phyloP scores from a whole-genome alignment of 78 protist species.

The Planoprotostelium fungivorum region DNA sequence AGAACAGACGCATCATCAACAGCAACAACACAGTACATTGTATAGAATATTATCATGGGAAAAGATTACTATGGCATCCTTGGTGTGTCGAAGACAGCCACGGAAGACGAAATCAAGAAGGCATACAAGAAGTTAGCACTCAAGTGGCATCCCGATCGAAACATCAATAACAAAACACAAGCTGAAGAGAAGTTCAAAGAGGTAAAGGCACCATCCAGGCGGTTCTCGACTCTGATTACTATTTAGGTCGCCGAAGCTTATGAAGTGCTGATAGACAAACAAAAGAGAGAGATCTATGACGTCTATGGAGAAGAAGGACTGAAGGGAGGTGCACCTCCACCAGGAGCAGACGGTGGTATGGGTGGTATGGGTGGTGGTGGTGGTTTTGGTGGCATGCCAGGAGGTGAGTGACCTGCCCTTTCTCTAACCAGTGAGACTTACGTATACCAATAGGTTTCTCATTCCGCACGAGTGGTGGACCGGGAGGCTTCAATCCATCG shows the following conservation, averaged over 20 bases:
- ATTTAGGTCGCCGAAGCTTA: conserved; percentile 86
- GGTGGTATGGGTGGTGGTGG: conserved; percentile 18
- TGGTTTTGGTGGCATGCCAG: background rate
- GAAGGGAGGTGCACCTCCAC: conserved; percentile 70
- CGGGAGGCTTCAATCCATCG: conserved; percentile 32
- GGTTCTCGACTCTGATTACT: conserved; percentile 13
- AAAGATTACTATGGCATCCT: conserved; percentile 72
- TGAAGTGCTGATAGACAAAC: conserved; percentile 84
- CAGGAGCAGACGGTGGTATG: conserved; percentile 58
- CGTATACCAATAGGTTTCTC: background rate
- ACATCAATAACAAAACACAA: conserved; percentile 38
- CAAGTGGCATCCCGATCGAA: conserved; percentile 70
- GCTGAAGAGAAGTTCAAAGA: conserved; percentile 71
- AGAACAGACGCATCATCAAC: too few species aligned
- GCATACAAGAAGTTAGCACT: conserved; percentile 73
- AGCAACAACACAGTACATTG: too few species aligned
- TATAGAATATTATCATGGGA: too few species aligned
- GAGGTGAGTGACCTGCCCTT: background rate
- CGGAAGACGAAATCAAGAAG: conserved; percentile 65
- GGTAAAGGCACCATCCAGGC: conserved; percentile 11
- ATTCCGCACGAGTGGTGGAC: background rate
- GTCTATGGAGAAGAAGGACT: conserved; percentile 89
- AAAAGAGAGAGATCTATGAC: conserved; percentile 90
- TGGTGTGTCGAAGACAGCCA: conserved; percentile 51
- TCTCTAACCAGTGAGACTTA: background rate